Base-by-base conservation (phyloP, 2,329 filamentous ascomycete species). In the Sordariomycetes sp. region DNA sequence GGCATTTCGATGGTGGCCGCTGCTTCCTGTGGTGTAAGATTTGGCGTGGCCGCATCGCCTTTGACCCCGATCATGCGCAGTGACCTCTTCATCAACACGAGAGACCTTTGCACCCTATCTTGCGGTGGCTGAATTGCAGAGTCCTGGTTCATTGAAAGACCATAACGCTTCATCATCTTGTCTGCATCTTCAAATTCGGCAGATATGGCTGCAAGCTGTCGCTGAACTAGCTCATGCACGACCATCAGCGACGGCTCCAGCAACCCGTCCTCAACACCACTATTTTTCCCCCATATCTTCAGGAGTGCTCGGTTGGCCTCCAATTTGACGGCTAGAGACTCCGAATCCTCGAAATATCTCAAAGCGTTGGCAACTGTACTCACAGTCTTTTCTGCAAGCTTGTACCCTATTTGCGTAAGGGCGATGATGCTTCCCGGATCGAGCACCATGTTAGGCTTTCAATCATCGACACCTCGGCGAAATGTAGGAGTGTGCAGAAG, bases 121-220 rank as follows among this genome's bases (percentile, higher is more conserved):
- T 27, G 25, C 6, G 25, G 16, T n/a, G 25, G 25, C 25, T 6
- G 25, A 12, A 15, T 15, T 15, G 12, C 12, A 12, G 16, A 27
- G 6, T n/a, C 25, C 25, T n/a, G 12, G 25, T 6, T n/a, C n/a
- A 6, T 6, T 15, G 16, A 6, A 27, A 27, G 25, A n/a, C 25
- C 25, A n/a, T 27, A 27, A 15, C 25, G 25, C 25, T 15, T 27
- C 25, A 27, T 27, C 25, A 27, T 27, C 25, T 27, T 27, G 25
- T 27, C 25, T 27, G 25, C 25, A 27, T 6, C 25, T 15, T 27
- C 25, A 27, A 27, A 27, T 12, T 27, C 25, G 25, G 25, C 6
- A 7, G 25, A 27, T 27, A 27, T 27, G 12, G 25, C 25, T 7
- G 25, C 25, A n/a, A 27, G 25, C 25, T 27, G 25, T 27, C 25